A percentile compares a stretch with the other conserved stretches of the same genome.
These are phyloP conservation scores for Lasiosphaeriaceae sp. DNA, from an alignment of 495 filamentous ascomycete genomes.

Conservation along the genomic window DNA sequence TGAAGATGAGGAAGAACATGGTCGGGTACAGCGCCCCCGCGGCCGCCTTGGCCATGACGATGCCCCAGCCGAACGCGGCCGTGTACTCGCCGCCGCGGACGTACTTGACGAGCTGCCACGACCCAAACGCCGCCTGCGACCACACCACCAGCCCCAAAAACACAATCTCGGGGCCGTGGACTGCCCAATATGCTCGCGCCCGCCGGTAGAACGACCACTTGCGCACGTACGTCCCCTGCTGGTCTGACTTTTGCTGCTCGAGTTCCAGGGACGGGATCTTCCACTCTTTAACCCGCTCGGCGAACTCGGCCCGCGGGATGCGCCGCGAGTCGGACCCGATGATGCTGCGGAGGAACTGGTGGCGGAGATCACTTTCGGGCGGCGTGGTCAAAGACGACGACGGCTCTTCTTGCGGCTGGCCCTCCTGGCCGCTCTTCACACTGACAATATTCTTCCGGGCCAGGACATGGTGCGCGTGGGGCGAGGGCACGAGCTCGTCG, in stretches of 20 bases:
- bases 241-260: conserved; percentile 19
- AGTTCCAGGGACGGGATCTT: conserved; percentile 27
- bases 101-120: conserved; percentile 39
- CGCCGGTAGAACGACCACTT: conserved; percentile 20
- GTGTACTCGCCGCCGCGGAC: conserved; percentile 14
- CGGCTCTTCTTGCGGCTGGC: too few species aligned
- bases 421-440: too few species aligned
- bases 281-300: conserved; percentile 26
- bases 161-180: conserved; percentile 27
- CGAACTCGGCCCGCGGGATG: conserved; percentile 31
- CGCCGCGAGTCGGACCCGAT: conserved; percentile 24
- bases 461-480: conserved; percentile 25
- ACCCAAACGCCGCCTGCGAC: conserved; percentile 32
- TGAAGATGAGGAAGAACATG: conserved; percentile 38
- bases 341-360: conserved; percentile 33
- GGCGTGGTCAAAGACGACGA: background rate
- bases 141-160: conserved; percentile 31
- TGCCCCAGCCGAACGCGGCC: conserved; percentile 33
- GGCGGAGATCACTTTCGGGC: conserved; percentile 21
- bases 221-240: conserved; percentile 4
- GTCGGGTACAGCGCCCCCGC: conserved; percentile 39
- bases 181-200: conserved; percentile 28
- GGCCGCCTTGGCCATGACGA: conserved; percentile 33
- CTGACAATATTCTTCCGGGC: background rate
- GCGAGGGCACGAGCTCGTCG: conserved; percentile 30